phyloP scores from a whole-genome alignment of 176 grass and related monocot genomes.

The Elaeis guineensis region DNA sequence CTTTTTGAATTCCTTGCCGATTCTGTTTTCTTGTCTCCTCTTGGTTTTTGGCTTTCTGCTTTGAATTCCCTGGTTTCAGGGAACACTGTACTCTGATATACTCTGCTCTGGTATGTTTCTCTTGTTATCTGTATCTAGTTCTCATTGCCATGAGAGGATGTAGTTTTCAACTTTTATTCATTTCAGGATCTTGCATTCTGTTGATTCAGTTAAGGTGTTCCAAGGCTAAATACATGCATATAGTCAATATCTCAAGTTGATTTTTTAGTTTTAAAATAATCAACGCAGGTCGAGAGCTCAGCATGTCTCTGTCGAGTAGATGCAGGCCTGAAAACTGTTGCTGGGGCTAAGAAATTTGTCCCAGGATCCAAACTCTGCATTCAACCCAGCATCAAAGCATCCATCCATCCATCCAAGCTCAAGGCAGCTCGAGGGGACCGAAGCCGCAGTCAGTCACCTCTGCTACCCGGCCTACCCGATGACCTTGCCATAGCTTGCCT shows the following conservation, averaged over 20 bases:
- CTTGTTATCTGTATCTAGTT: conserved; percentile 13
- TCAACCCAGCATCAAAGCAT: conserved; percentile 44
- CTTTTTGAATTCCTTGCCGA: neutral
- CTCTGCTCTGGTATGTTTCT: neutral
- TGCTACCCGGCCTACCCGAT: conserved; percentile 65
- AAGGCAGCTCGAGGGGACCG: conserved; percentile 18
- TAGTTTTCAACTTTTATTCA: neutral
- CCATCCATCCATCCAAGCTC: conserved; percentile 60
- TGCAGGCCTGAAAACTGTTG: conserved; percentile 20
- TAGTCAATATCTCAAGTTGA: neutral
- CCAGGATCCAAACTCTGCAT: conserved; percentile 36
- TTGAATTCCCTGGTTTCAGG: neutral
- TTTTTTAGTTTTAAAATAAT: neutral
- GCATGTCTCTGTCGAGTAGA: conserved; percentile 61
- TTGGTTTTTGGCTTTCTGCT: no score
- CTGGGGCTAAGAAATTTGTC: conserved; percentile 21
- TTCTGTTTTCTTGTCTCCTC: no score
- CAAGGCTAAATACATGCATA: neutral
- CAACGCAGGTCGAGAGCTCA: conserved; percentile 51
- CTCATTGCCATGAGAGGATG: neutral
- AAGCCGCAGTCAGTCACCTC: conserved; percentile 23
- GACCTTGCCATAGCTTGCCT: conserved; percentile 70
- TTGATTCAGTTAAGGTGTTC: neutral
- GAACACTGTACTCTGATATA: conserved; percentile 2
- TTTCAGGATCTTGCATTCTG: neutral